Evolutionary conservation across 2,329 filamentous ascomycete genomes (phyloP).

Genomic region (Botrytis tulipae): DNA sequence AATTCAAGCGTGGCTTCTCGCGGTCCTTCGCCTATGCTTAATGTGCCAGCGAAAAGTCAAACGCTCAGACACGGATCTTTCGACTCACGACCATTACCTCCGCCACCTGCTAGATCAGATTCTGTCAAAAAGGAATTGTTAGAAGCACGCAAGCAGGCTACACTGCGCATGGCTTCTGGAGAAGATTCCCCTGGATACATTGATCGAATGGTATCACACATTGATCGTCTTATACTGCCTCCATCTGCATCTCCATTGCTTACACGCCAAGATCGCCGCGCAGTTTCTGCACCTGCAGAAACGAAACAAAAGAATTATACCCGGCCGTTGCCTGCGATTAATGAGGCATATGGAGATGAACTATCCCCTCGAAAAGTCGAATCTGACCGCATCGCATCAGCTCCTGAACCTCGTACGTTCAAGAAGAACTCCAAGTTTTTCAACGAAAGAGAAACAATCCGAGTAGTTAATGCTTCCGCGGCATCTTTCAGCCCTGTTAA

Average conservation of each 20-base stretch:
- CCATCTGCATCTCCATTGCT: conserved; percentile 24
- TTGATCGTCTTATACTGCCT: conserved; percentile 56
- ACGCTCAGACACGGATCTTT: conserved; percentile 26
- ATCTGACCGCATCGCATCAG: conserved; percentile 34
- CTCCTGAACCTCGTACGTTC: conserved; percentile 33
- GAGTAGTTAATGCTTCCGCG: conserved; percentile 32
- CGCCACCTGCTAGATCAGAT: conserved; percentile 35
- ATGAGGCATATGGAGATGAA: conserved; percentile 32
- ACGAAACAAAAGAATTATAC: conserved; percentile 19
- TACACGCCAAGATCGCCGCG: conserved; percentile 40
- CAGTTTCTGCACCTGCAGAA: conserved; percentile 46
- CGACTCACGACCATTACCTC: conserved; percentile 36
- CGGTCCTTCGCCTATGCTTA: conserved; percentile 5
- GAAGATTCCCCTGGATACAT: conserved; percentile 47
- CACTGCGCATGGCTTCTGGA: conserved; percentile 33
- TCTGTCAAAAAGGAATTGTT: conserved; percentile 36
- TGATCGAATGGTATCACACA: conserved; percentile 57
- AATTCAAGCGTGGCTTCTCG: conserved; percentile 15
- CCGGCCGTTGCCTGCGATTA: conserved; percentile 34
- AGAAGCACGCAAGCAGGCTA: conserved; percentile 35
- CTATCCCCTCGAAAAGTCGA: conserved; percentile 24
- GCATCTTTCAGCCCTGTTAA: conserved; percentile 34
- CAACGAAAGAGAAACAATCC: conserved; percentile 33
- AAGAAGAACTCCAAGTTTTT: conserved; percentile 17
- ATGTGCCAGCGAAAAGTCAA: neutral